Base-by-base conservation (phyloP, 1,284 basidiomycete genomes). In the Rhodotorula sp. region DNA sequence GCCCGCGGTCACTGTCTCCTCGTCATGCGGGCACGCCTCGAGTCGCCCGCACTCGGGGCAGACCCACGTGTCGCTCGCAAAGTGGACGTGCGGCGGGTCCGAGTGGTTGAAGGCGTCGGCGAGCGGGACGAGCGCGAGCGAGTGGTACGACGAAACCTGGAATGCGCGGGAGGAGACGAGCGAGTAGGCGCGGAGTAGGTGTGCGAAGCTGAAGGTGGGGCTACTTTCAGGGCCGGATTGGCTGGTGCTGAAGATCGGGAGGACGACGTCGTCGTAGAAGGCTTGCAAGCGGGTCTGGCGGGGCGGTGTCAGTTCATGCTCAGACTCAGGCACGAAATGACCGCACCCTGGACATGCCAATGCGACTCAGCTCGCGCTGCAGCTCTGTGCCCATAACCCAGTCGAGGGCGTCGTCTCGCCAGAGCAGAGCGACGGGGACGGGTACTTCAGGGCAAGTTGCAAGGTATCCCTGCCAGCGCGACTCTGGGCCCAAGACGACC, bases 31-130 rank as follows among this genome's bases (percentile, higher is more conserved):
- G 78, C 93, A 97, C 78, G 88, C 85, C 9, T 83, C 77, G 12
- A 93, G 80, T 3, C 89, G 89, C 19, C 93, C 93, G 79, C 93
- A 97, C 61, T 83, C 81, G 23, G 87, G 83, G 79, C 93, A 96
- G 21, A 95, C 93, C 80, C 90, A 87, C 79, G 88, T 34, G 10
- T 71, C 91, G 66, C 87, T 89, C 85, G 91, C 88, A 61, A 93
- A 84, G 78, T 91, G 89, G 61, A 92, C 87, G 79, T 91, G 88
- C 57, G 60, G 53, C 42, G 89, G 86, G 59, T 87, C 84, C 2
- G n/a, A 9, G 77, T 97, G 93, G 81, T 97, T 95, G 83, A 96
- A 92, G 55, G 88, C 86, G 81, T 96, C 93, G 44, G 93, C 92
- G 71, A 95, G 87, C 2, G 93, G 93, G 19, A 94, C 91, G 87